These are phyloP conservation scores for Neocucurbitaria cava DNA, from an alignment of 2,329 filamentous ascomycete species.

Conservation along the genomic window DNA sequence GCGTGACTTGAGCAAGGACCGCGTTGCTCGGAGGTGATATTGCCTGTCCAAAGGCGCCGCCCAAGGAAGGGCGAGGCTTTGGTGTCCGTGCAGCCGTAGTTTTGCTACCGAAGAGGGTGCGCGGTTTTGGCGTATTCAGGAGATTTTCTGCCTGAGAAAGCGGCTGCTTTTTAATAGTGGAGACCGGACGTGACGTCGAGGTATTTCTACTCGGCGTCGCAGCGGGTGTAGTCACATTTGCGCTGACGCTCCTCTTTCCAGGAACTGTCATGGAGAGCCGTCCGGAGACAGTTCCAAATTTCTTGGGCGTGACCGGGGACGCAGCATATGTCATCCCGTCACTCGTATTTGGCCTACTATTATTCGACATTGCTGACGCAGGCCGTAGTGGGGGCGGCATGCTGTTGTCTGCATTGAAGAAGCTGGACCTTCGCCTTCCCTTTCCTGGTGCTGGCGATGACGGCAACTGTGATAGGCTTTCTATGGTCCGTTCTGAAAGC, in stretches of 20 bases:
- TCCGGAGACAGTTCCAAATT: slow-evolving; percentile 17
- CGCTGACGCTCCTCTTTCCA: slow-evolving; percentile 47
- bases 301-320: slow-evolving; percentile 39
- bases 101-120: slow-evolving; percentile 45
- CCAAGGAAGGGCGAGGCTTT: slow-evolving; percentile 40
- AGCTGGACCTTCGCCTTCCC: slow-evolving; percentile 71
- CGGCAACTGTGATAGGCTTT: slow-evolving; percentile 79
- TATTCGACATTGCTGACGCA: slow-evolving; percentile 64
- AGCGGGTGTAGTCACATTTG: slow-evolving; percentile 25
- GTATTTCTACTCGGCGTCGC: slow-evolving; percentile 42
- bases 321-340: slow-evolving; percentile 46
- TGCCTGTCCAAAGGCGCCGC: slow-evolving; percentile 45
- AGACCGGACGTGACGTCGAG: slow-evolving; percentile 42
- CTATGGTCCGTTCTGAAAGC: slow-evolving; percentile 82
- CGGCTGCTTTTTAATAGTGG: slow-evolving; percentile 39
- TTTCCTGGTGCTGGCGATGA: slow-evolving; percentile 70
- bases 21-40: slow-evolving; percentile 34
- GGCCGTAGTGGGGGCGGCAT: slow-evolving; percentile 69
- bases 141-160: slow-evolving; percentile 34
- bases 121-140: slow-evolving; percentile 35
- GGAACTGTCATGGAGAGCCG: slow-evolving; percentile 45
- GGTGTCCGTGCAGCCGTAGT: slow-evolving; percentile 45
- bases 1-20: slow-evolving; percentile 17
- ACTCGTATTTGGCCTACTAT: slow-evolving; percentile 59
- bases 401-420: slow-evolving; percentile 71